Evolutionary conservation across 257 asterid species (phyloP).

Genomic region (Dorcoceras hygrometricum): DNA sequence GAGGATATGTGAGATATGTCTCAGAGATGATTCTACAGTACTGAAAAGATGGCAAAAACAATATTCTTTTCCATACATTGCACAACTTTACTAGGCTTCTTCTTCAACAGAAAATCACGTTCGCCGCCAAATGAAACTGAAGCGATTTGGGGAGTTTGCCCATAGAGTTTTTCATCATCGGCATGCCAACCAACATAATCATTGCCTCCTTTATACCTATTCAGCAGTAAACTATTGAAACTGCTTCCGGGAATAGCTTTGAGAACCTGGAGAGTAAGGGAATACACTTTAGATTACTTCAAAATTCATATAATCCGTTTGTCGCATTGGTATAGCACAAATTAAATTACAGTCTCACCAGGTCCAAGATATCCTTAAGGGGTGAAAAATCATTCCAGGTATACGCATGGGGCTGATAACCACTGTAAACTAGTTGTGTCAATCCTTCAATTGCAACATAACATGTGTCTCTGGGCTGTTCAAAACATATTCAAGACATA

Average conservation of each 20-base stretch:
- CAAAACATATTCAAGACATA: background rate
- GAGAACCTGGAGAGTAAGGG: slow-evolving; percentile 52
- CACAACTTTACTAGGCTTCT: slow-evolving; percentile 46
- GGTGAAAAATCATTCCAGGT: slow-evolving; percentile 93
- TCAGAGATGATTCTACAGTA: background rate
- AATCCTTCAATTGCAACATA: slow-evolving; percentile 74
- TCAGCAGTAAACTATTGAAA: slow-evolving; percentile 81
- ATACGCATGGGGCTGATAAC: slow-evolving; percentile 72
- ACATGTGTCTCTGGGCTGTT: slow-evolving; percentile 85
- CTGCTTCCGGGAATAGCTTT: slow-evolving; percentile 72
- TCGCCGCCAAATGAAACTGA: slow-evolving; percentile 90
- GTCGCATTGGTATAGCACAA: background rate
- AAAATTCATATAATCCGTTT: slow-evolving; percentile 13
- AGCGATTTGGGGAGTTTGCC: slow-evolving; percentile 85
- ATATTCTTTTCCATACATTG: slow-evolving; percentile 30
- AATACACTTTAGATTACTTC: background rate
- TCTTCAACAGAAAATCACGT: slow-evolving; percentile 82
- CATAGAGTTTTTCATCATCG: slow-evolving; percentile 93
- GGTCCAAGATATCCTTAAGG: slow-evolving; percentile 59
- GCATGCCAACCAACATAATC: slow-evolving; percentile 98
- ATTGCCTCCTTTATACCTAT: slow-evolving; percentile 81
- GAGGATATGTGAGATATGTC: too few species aligned
- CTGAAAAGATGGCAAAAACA: background rate
- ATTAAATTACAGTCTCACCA: slow-evolving; percentile 40
- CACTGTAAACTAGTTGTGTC: slow-evolving; percentile 72